Evolutionary conservation across 345 rosid species (phyloP), one percentile per base, ranked within the genome.

Genomic region (Corchorus capsularis): DNA sequence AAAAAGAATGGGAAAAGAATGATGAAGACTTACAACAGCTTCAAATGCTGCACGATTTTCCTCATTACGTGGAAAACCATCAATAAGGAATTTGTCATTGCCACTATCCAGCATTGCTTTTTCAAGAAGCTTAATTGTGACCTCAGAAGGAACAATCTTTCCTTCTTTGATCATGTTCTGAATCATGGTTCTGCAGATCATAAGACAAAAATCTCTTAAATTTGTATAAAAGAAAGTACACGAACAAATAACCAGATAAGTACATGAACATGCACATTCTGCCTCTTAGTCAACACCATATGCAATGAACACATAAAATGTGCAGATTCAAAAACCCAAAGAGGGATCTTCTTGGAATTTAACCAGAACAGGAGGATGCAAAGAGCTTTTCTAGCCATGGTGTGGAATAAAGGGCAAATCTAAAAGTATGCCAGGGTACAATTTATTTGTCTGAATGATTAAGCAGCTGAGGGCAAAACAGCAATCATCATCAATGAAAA

Each of bases 41-140:
- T 91, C 96, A 78, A 92, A 92, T 59, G 88, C 91, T 1, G 87
- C 85, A 22, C 88, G 90, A 76, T 90, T 94, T 78, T 92, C 94
- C 83, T 94, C 93, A 73, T 94, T 87, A 16, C 96, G 88, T 77
- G 97, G 98, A 72, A 94, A 94, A 11, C 94, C 98, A 86, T 92
- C 96, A 77, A 92, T 88, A 37, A 94, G 85, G 63, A 90, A 89
- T 72, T 85, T 94, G 77, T 87, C 85, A 71, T 91, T 91, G 19
- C 81, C 86, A 77, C 75, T 83, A 78, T 83, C 87, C 72, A 79
- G 83, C 82, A 91, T 89, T 60, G 92, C 96, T 76, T 86, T 86
- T 74, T 89, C 87, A 69, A 94, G 88, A 79, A 92, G 98, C 82
- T 87, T 87, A 55, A 94, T 82, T 14, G 98, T 94, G 17, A 92